Percentiles rank a stretch among this genome's conserved stretches.
These are phyloP conservation scores for Liquidambar formosana DNA, from an alignment of 164 flowering plant species.

Conservation along the genomic window DNA sequence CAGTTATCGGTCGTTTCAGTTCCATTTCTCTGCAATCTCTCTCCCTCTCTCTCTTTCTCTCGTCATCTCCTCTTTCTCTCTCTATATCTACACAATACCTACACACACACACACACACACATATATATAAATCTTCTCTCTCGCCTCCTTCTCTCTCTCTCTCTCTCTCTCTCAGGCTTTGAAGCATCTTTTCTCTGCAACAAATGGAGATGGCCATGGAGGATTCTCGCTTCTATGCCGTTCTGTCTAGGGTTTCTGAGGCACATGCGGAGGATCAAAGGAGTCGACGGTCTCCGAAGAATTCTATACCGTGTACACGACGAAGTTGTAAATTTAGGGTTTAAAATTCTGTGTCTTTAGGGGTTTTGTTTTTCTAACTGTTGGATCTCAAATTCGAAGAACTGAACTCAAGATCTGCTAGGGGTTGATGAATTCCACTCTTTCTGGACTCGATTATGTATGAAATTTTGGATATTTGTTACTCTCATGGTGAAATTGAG, in stretches of 20 bases:
- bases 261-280: constrained; percentile 23
- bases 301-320: constrained; percentile 30
- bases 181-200: constrained; percentile 1
- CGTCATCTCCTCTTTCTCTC: background rate
- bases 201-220: constrained; percentile 51
- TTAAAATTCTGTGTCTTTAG: constrained; percentile 1
- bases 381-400: constrained; percentile 8
- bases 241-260: constrained; percentile 21
- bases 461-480: background rate
- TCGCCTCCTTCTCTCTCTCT: background rate
- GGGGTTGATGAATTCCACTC: background rate
- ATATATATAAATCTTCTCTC: background rate
- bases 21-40: background rate
- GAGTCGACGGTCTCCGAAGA: constrained; percentile 22
- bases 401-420: constrained; percentile 3
- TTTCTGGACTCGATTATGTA: background rate
- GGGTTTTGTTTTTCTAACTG: constrained; percentile 3
- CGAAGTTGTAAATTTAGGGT: constrained; percentile 37
- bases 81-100: background rate
- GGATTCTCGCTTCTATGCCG: constrained; percentile 24
- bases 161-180: background rate
- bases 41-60: constrained; percentile 4
- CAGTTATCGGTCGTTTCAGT: background rate
- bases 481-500: background rate
- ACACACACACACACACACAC: background rate